Evolutionary conservation across 345 rosid genomes (phyloP), one percentile per base, ranked within the genome.

Genomic region (Dipteronia dyeriana): DNA sequence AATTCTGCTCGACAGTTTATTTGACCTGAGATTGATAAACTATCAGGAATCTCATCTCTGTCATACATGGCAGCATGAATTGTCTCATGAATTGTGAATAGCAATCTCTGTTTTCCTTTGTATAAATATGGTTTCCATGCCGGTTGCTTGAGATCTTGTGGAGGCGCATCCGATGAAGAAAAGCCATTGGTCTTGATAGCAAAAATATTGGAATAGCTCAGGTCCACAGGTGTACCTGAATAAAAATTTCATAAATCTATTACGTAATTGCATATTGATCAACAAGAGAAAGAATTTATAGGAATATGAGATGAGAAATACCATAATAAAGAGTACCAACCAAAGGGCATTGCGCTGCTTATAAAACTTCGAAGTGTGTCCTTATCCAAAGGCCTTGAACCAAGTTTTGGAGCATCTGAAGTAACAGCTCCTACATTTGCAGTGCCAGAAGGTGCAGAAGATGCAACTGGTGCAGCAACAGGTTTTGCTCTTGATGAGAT

Each of bases 91-190:
- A 90, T 85, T 56, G 99, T 92, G 83, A 95, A 95, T 10, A 92
- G 68, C 47, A 93, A 81, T 80, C 89, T 89, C 79, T 93, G 96
- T 81, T 88, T 95, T 86, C 97, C 98, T 83, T 86, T 93, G 87
- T 88, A 92, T 73, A 95, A 82, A 86, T 95, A 91, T 49, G 99
- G 95, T 80, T 95, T 93, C 98, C 99, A 95, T 74, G 94, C 93
- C 66, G 98, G 98, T 80, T 91, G 98, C 85, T 92, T 95, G 79
- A 88, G 82, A 66, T 95, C 98, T 70, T 87, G 84, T 23, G 90
- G 95, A 75, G 97, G 97, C 69, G 84, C 79, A 71, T 93, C 99
- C 66, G 89, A 85, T 29, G 97, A 78, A 73, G 96, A 86, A 88
- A 95, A 95, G 11, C 99, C 98, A 80, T 83, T 93, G 68, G 79